A percentile compares a stretch with the other conserved stretches of the same genome.
These are phyloP conservation scores for Trichoderma semiorbis DNA, from an alignment of 2,329 filamentous ascomycete species.

Conservation along the genomic window DNA sequence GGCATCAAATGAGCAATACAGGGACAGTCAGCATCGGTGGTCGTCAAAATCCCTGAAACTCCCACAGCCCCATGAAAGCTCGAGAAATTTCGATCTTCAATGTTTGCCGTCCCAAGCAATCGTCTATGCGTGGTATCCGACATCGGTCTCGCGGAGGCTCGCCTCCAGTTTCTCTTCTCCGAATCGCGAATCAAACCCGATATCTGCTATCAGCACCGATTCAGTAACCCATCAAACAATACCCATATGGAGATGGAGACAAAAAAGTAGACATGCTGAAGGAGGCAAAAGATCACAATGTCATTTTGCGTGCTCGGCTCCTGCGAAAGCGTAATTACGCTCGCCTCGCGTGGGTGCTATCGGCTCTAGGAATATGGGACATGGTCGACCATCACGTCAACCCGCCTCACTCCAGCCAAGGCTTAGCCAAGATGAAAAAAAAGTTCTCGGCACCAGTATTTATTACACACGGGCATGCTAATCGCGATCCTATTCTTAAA, in stretches of 20 bases:
- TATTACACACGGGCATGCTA: neutral
- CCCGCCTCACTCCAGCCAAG: neutral
- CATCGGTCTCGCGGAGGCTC: neutral
- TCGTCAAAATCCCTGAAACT: neutral
- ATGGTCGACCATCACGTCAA: neutral
- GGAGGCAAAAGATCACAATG: neutral
- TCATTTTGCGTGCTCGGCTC: neutral
- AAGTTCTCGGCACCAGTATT: neutral
- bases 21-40: neutral
- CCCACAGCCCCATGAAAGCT: neutral
- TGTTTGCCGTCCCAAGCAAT: neutral
- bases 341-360: neutral
- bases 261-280: neutral
- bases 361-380: neutral
- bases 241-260: neutral
- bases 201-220: neutral
- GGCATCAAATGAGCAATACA: neutral
- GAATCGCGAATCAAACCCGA: conserved; percentile 2
- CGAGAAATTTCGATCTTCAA: neutral
- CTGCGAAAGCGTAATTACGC: neutral
- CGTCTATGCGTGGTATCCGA: neutral
- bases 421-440: neutral
- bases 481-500: neutral
- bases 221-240: neutral
- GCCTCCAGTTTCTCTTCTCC: neutral